These are phyloP conservation scores for Guadua angustifolia DNA, from an alignment of 176 grass and related monocot species.

Conservation along the genomic window DNA sequence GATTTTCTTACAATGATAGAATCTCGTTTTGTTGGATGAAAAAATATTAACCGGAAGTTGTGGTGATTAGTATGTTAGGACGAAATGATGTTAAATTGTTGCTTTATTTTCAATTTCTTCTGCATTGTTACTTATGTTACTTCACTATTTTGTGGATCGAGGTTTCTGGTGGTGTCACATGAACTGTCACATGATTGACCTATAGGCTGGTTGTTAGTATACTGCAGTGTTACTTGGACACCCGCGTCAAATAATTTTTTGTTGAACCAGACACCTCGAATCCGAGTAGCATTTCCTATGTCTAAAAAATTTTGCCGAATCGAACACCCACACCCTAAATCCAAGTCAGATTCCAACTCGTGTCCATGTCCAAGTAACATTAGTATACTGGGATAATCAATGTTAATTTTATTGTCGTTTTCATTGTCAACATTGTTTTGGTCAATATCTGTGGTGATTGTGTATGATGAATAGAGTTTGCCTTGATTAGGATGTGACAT, in stretches of 20 bases:
- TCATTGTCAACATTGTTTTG: neutral
- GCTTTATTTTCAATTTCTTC: constrained; percentile 3
- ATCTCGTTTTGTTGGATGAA: constrained; percentile 10
- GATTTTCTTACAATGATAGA: constrained; percentile 1
- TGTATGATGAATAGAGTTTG: neutral
- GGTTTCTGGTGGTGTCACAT: constrained; percentile 20
- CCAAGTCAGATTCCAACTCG: too few species aligned
- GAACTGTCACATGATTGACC: neutral
- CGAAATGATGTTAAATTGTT: constrained; percentile 3
- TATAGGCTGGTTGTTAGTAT: neutral
- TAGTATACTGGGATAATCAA: neutral
- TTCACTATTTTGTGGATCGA: constrained; percentile 16
- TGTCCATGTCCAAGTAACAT: too few species aligned
- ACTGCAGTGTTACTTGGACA: neutral
- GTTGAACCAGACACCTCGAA: too few species aligned
- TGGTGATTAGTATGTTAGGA: neutral
- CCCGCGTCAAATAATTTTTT: too few species aligned
- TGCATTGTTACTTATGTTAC: neutral
- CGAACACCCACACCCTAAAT: too few species aligned
- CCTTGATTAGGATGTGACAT: neutral
- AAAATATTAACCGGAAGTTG: neutral
- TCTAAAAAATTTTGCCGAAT: too few species aligned
- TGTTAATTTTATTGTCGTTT: neutral
- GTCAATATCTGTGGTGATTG: neutral
- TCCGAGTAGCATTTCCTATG: too few species aligned